A percentile compares a stretch with the other conserved stretches of the same genome.
Conservation (phyloP, 305 asterid genomes). For the Ajuga reptans region DNA sequence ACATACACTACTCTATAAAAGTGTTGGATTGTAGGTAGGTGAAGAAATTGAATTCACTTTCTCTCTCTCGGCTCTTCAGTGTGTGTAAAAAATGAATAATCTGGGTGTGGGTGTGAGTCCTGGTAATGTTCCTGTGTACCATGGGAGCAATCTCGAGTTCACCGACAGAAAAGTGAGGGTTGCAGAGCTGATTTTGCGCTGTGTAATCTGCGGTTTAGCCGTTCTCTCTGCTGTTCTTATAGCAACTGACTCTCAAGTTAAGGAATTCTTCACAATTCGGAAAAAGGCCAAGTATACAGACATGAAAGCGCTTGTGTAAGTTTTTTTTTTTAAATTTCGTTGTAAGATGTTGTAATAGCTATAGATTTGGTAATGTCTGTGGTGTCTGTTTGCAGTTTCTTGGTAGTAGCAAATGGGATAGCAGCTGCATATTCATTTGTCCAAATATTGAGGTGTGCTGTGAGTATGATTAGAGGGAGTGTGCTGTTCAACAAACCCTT, state of each 20-base stretch:
- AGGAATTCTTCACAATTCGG: conserved; percentile 65
- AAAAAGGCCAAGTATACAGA: conserved; percentile 80
- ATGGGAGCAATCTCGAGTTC: conserved; percentile 61
- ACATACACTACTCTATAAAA: conserved; percentile 25
- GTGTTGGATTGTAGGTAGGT: conserved; percentile 35
- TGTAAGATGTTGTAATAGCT: neutral
- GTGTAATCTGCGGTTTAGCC: conserved; percentile 58
- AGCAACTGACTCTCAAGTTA: conserved; percentile 66
- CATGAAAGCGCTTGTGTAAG: conserved; percentile 92
- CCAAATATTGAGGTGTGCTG: conserved; percentile 68
- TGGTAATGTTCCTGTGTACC: conserved; percentile 73
- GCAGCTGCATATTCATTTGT: conserved; percentile 78
- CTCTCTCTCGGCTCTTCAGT: neutral
- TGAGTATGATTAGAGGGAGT: conserved; percentile 65
- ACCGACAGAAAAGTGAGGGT: conserved; percentile 59
- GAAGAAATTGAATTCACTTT: conserved; percentile 24
- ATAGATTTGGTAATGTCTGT: neutral
- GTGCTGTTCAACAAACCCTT: conserved; percentile 72
- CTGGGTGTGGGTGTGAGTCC: conserved; percentile 89
- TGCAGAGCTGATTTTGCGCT: conserved; percentile 58
- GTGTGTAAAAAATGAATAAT: conserved; percentile 47
- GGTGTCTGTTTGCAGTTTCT: conserved; percentile 43
- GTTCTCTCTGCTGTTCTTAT: conserved; percentile 64
- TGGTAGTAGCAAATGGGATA: conserved; percentile 68
- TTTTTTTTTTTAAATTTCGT: neutral